Evolutionary conservation across 305 asterid species (phyloP).

Genomic region (Plantago lanceolata): DNA sequence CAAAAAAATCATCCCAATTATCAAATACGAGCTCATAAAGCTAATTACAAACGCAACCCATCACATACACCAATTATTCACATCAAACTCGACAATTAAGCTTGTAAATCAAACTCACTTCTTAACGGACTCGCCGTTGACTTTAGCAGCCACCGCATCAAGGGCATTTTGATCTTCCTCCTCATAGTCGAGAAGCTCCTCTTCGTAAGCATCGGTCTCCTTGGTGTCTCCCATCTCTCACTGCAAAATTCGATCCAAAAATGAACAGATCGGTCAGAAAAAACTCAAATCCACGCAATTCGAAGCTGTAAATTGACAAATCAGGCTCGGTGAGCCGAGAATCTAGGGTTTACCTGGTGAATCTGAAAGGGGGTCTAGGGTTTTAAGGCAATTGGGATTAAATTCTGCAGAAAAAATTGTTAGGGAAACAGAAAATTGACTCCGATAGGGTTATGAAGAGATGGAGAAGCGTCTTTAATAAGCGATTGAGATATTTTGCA

Average conservation of each 20-base stretch:
- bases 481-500: background rate
- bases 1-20: too few relatives aligned
- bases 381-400: background rate
- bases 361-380: constrained; percentile 3
- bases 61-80: background rate
- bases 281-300: constrained; percentile 17
- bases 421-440: background rate
- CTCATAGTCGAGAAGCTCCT: constrained; percentile 92
- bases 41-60: too few relatives aligned
- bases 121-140: constrained; percentile 83
- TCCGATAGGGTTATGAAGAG: constrained; percentile 5
- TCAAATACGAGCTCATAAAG: background rate
- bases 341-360: constrained; percentile 5
- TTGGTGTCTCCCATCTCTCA: constrained; percentile 60
- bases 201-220: constrained; percentile 83
- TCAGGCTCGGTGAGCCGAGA: background rate
- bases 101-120: constrained; percentile 41
- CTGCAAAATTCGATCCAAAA: constrained; percentile 22
- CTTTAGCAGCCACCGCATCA: constrained; percentile 56
- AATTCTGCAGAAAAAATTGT: constrained; percentile 10
- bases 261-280: constrained; percentile 36
- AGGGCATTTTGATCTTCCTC: constrained; percentile 87
- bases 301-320: background rate
- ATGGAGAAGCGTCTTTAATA: background rate
- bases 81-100: too few relatives aligned